Conservation (phyloP, 2,329 filamentous ascomycete genomes). For the Pyrenophora seminiperda region DNA sequence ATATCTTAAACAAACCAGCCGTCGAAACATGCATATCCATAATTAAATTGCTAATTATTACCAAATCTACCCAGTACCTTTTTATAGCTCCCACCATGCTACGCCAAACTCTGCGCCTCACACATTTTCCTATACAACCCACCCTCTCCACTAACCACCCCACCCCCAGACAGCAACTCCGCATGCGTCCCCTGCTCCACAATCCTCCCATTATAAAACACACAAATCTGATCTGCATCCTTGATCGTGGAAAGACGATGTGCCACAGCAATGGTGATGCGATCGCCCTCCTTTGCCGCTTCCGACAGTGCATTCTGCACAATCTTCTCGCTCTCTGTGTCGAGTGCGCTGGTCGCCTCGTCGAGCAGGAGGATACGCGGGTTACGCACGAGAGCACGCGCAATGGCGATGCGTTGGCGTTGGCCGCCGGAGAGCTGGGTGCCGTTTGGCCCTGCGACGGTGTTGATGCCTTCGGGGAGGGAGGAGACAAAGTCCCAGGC, state of each 20-base stretch:
- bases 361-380: constrained; percentile 41
- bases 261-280: constrained; percentile 72
- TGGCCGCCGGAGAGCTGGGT: constrained; percentile 50
- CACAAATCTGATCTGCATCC: constrained; percentile 89
- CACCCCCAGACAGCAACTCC: constrained; percentile 39
- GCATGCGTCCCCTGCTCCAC: constrained; percentile 73
- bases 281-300: constrained; percentile 33
- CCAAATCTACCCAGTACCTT: too few relatives aligned
- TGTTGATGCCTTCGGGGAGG: constrained; percentile 57
- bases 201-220: constrained; percentile 83
- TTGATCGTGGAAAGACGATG: constrained; percentile 85
- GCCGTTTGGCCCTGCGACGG: constrained; percentile 22
- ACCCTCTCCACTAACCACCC: constrained; percentile 19
- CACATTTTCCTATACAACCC: constrained; percentile 51
- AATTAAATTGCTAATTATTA: too few relatives aligned
- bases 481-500: constrained; percentile 25
- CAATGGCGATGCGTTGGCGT: constrained; percentile 50
- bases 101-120: constrained; percentile 44
- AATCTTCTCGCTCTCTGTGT: constrained; percentile 48
- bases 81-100: too few relatives aligned
- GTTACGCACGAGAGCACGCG: constrained; percentile 50
- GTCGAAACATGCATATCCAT: too few relatives aligned
- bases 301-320: constrained; percentile 46
- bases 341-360: constrained; percentile 24
- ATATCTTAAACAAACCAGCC: too few relatives aligned